phyloP scores from a whole-genome alignment of 441 rosid genomes.

The Gossypium lobatum region DNA sequence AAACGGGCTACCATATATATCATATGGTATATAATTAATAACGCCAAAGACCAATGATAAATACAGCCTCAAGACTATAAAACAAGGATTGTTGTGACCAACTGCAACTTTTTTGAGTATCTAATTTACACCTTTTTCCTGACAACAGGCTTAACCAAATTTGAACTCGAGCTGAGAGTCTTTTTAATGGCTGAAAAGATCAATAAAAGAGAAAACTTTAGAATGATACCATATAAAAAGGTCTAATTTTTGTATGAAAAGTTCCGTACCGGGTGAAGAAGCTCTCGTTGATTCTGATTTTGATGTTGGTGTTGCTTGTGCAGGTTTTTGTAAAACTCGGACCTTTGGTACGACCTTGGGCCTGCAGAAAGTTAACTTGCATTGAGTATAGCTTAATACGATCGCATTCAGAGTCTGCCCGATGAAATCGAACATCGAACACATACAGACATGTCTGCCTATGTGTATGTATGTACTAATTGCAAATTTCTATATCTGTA shows the following conservation, averaged over 20 bases:
- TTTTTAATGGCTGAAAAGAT: slow-evolving; percentile 37
- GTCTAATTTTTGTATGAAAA: neutral
- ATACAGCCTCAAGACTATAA: neutral
- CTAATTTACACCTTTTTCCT: slow-evolving; percentile 21
- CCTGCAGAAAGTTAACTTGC: slow-evolving; percentile 23
- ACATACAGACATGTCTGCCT: neutral
- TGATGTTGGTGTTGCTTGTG: slow-evolving; percentile 23
- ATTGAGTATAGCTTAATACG: neutral
- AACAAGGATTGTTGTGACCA: neutral
- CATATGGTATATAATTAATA: neutral
- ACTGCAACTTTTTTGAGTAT: neutral
- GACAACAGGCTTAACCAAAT: slow-evolving; percentile 32
- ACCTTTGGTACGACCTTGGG: slow-evolving; percentile 26
- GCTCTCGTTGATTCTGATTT: slow-evolving; percentile 26
- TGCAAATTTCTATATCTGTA: neutral
- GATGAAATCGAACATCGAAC: neutral
- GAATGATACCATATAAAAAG: neutral
- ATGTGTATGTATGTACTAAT: neutral
- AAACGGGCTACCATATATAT: neutral
- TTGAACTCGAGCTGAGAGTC: slow-evolving; percentile 28
- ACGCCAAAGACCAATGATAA: neutral
- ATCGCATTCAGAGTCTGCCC: neutral
- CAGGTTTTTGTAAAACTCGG: slow-evolving; percentile 27
- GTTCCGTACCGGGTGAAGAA: slow-evolving; percentile 36
- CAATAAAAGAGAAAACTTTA: neutral